A percentile compares a stretch with the other conserved stretches of the same genome.
phyloP scores from a whole-genome alignment of 1,284 basidiomycete genomes.

The Tilletia caries region DNA sequence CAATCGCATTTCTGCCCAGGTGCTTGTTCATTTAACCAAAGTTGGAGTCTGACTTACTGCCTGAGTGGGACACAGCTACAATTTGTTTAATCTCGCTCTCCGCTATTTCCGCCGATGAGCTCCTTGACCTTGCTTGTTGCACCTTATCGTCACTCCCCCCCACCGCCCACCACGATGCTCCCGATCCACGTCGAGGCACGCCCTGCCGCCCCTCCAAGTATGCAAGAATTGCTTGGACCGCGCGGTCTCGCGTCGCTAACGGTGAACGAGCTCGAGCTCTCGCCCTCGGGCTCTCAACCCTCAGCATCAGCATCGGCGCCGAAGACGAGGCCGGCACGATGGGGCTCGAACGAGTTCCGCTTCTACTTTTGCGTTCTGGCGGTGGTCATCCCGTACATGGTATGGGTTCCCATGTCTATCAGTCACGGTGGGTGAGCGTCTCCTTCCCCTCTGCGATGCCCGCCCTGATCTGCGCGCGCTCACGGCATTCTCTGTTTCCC shows the following conservation, averaged over 20 bases:
- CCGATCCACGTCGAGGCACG: no score
- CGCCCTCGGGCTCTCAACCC: neutral
- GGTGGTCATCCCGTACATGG: constrained; percentile 71
- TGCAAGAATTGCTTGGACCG: no score
- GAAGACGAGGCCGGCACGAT: constrained; percentile 57
- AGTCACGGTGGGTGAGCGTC: constrained; percentile 60
- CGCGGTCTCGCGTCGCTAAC: constrained; percentile 3
- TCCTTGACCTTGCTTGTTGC: no score
- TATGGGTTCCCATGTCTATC: constrained; percentile 72
- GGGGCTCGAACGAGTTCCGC: constrained; percentile 78
- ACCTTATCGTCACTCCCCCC: no score
- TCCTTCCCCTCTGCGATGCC: neutral
- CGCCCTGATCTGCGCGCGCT: neutral
- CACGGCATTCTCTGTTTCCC: no score
- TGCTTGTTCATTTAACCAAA: neutral
- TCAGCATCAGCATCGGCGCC: neutral
- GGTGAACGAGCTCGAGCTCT: constrained; percentile 5
- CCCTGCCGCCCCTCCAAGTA: no score
- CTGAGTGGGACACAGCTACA: no score
- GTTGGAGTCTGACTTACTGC: no score
- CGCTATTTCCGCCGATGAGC: no score
- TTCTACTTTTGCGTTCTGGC: constrained; percentile 69
- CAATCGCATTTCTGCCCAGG: constrained; percentile 11
- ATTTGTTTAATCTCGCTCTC: no score
- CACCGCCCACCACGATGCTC: no score